Evolutionary conservation across 139 green algal genomes (phyloP), one percentile per base, ranked within the genome.

Genomic region (Edaphochlamys debaryana): DNA sequence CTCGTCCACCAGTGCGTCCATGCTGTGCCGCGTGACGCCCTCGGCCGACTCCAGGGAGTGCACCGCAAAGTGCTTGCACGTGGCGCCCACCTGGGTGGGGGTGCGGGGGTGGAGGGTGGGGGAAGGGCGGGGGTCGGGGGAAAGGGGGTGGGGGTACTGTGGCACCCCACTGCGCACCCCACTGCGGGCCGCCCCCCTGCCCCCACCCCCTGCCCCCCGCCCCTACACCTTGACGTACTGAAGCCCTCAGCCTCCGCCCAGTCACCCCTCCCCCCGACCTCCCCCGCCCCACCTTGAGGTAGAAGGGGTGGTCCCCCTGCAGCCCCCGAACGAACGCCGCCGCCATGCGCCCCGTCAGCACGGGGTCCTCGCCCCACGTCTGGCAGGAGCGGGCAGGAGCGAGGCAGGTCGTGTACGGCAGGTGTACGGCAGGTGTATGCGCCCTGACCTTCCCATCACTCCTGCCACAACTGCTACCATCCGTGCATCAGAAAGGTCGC

Each of bases 41-140:
- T 85, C 79, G 30, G 67, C 38, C 27, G 79, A 54, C 79, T 92
- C 89, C 34, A 92, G 71, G 7, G 79, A 88, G 73, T 92, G 89
- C 0, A 83, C 89, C 6, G 83, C 89, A 82, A 88, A 89, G 75
- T 92, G 89, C 79, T 92, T 92, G 83, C 89, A 92, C 4, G 89
- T 92, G 37, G 86, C 89, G 11, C 63, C 79, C 22, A 87, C 69
- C 86, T 90, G 86, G 50, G 50, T 22, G 5, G 50, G 50, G 23
- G 50, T 9, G 50, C 11, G 48, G 11, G 15, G 15, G 48, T 54
- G 48, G 11, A 15, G 48, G 48, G 11, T 23, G 48, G 48, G 11
- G 48, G 11, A 2, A 19, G 50, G 7, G 4, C 7, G 8, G 2
- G 50, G 50, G 50, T 58, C 50, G 8, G 50, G 50, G 6, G 2